Evolutionary conservation across 1,284 basidiomycete species (phyloP).

Genomic region (Naganishia liquefaciens): DNA sequence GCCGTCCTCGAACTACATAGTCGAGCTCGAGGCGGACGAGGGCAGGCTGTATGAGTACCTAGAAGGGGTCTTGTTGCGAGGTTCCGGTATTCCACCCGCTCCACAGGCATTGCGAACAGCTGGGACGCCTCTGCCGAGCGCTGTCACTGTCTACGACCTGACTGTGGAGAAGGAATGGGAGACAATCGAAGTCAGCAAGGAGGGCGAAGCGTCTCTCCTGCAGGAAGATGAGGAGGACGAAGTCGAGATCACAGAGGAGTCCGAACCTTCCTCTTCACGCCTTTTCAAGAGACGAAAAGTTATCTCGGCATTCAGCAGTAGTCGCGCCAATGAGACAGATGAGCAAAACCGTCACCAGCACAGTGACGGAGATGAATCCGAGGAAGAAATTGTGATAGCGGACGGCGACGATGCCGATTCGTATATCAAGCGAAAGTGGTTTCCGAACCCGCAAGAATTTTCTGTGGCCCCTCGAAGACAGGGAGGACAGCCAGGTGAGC

Average conservation of each 20-base stretch:
- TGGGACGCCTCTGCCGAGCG: conserved; percentile 29
- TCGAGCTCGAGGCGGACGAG: conserved; percentile 45
- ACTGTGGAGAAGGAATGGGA: conserved; percentile 42
- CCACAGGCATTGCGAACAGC: background rate
- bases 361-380: conserved; percentile 52
- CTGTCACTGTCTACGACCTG: conserved; percentile 40
- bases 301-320: background rate
- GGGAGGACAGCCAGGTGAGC: background rate
- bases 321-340: conserved; percentile 28
- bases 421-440: conserved; percentile 38
- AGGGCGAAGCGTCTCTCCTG: conserved; percentile 25
- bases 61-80: conserved; percentile 48
- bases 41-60: conserved; percentile 53
- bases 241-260: conserved; percentile 31
- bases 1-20: conserved; percentile 35
- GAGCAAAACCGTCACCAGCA: conserved; percentile 27
- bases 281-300: conserved; percentile 1
- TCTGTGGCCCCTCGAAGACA: background rate
- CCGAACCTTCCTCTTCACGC: conserved; percentile 2
- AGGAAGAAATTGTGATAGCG: conserved; percentile 37
- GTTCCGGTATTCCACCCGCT: conserved; percentile 31
- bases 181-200: conserved; percentile 37
- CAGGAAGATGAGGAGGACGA: conserved; percentile 29
- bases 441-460: conserved; percentile 40
- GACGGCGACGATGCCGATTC: conserved; percentile 34